phyloP scores from a whole-genome alignment of 164 flowering plant species.

The Tetracentron sinense region DNA sequence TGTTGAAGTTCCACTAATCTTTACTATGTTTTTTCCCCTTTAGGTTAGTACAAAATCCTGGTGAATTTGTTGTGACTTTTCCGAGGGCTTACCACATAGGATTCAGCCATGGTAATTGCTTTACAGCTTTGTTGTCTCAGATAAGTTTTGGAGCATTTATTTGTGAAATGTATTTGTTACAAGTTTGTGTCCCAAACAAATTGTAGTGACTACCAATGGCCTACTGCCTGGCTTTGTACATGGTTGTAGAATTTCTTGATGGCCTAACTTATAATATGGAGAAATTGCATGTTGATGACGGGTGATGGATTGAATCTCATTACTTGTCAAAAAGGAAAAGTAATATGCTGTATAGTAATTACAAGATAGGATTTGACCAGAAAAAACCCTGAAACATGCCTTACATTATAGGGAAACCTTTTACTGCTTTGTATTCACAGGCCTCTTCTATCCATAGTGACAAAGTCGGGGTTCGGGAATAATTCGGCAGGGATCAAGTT shows the following conservation, averaged over 20 bases:
- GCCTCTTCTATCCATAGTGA: too few species aligned
- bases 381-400: too few species aligned
- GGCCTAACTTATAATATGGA: neutral
- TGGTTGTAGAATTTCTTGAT: neutral
- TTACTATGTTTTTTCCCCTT: conserved; percentile 19
- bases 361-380: too few species aligned
- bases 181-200: neutral
- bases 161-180: neutral
- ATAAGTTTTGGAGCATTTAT: neutral
- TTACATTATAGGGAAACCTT: too few species aligned
- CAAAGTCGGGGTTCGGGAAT: too few species aligned
- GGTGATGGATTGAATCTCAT: too few species aligned
- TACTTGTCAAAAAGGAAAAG: too few species aligned
- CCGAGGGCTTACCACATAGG: conserved; percentile 99
- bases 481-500: too few species aligned
- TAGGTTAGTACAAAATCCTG: conserved; percentile 95
- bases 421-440: too few species aligned
- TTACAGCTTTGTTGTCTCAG: neutral
- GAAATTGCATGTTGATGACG: too few species aligned
- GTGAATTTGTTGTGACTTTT: conserved; percentile 99
- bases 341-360: too few species aligned
- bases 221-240: neutral
- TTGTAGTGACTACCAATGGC: neutral
- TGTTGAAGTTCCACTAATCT: conserved; percentile 22
- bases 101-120: conserved; percentile 94